phyloP scores from a whole-genome alignment of 2,329 filamentous ascomycete genomes.

The Alternaria solani region DNA sequence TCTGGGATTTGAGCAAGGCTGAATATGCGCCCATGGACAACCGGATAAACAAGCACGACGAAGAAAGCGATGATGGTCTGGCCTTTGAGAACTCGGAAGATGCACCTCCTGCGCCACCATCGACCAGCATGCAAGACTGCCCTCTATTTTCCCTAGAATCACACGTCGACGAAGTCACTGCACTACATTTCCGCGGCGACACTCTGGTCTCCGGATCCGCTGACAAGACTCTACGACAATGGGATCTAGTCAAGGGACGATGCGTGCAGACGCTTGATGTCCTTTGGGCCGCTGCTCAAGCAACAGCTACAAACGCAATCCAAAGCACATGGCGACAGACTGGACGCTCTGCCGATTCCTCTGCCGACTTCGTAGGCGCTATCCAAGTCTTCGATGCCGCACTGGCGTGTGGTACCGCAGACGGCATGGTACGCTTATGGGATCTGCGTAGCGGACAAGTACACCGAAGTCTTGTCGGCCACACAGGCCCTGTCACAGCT shows the following conservation, averaged over 20 bases:
- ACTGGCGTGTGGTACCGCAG: conserved; percentile 92
- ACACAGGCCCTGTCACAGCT: conserved; percentile 92
- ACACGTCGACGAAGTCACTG: conserved; percentile 93
- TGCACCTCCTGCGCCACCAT: conserved; percentile 71
- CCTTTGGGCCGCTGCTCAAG: conserved; percentile 95
- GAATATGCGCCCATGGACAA: conserved; percentile 77
- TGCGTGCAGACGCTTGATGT: conserved; percentile 98
- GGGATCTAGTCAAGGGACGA: conserved; percentile 96
- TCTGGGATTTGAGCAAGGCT: conserved; percentile 93
- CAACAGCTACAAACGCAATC: conserved; percentile 67
- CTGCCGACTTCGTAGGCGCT: conserved; percentile 92
- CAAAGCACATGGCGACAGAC: conserved; percentile 76
- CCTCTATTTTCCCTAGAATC: conserved; percentile 86
- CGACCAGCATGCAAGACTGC: conserved; percentile 87
- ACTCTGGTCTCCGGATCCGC: conserved; percentile 94
- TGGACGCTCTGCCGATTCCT: conserved; percentile 68
- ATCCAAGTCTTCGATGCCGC: conserved; percentile 96
- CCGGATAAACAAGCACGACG: conserved; percentile 56
- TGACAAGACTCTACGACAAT: conserved; percentile 96
- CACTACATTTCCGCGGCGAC: conserved; percentile 87
- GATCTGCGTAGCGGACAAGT: conserved; percentile 96
- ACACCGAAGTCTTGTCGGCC: conserved; percentile 93
- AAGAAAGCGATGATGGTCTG: conserved; percentile 64
- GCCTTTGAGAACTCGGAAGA: conserved; percentile 77
- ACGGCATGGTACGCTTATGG: conserved; percentile 97